Percentiles rank a stretch among this genome's conserved stretches.
These are phyloP conservation scores for Emmonsiellopsis sp. DNA, from an alignment of 2,329 filamentous ascomycete genomes.

Conservation along the genomic window DNA sequence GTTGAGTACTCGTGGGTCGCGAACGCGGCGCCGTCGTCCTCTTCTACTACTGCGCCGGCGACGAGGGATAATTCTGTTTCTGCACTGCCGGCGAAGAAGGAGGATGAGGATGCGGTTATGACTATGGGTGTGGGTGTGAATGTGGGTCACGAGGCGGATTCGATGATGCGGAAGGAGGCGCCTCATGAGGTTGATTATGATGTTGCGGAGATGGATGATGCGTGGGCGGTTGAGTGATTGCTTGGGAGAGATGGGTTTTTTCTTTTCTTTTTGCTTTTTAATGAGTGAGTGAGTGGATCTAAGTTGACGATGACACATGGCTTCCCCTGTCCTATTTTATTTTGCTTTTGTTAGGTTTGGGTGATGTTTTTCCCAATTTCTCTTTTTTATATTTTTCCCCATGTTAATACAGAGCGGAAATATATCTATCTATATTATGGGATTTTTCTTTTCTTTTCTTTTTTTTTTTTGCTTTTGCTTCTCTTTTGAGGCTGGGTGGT, in stretches of 20 bases:
- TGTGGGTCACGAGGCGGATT: constrained; percentile 14
- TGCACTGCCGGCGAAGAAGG: constrained; percentile 19
- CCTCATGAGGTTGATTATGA: constrained; percentile 40
- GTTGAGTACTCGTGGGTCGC: constrained; percentile 49
- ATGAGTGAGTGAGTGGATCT: not conserved
- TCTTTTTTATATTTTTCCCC: not conserved
- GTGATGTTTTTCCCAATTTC: not conserved
- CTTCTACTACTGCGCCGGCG: constrained; percentile 12
- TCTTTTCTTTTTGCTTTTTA: not conserved
- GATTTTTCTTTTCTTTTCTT: not conserved
- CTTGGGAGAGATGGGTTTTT: not conserved
- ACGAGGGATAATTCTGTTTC: constrained; percentile 8
- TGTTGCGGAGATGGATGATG: constrained; percentile 42
- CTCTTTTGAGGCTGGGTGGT: not conserved
- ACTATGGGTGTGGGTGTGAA: not conserved
- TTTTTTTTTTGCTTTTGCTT: not conserved
- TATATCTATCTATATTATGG: not conserved
- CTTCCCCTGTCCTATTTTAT: not conserved
- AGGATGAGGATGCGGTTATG: constrained; percentile 26
- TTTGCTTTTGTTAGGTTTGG: not conserved
- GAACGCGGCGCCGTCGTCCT: constrained; percentile 17
- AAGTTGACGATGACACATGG: not conserved
- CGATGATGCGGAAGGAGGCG: constrained; percentile 13
- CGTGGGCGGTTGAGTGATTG: constrained; percentile 26
- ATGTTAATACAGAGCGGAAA: not conserved